Evolutionary conservation across 139 green algal species (phyloP).

Genomic region (Chlamydomonas incerta): DNA sequence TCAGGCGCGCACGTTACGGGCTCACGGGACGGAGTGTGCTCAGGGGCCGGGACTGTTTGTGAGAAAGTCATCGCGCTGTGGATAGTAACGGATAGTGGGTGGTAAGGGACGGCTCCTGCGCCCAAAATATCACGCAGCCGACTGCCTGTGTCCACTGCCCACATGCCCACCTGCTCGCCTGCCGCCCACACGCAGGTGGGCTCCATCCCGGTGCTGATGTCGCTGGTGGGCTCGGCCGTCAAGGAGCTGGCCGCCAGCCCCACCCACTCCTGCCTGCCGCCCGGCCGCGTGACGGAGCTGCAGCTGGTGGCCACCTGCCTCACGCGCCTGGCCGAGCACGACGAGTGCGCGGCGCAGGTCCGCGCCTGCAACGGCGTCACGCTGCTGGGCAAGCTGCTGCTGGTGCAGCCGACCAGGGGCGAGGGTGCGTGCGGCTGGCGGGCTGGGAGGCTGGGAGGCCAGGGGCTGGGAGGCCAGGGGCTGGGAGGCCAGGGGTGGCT

Average conservation of each 20-base stretch:
- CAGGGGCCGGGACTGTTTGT: too few species aligned
- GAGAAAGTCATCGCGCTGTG: too few species aligned
- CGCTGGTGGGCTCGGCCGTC: conserved; percentile 39
- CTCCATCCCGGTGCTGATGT: conserved; percentile 54
- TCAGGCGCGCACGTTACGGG: too few species aligned
- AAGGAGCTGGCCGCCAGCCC: conserved; percentile 28
- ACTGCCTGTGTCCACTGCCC: too few species aligned
- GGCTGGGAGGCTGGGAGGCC: background rate
- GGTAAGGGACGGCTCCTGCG: too few species aligned
- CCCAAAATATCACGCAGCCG: too few species aligned
- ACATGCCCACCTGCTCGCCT: too few species aligned
- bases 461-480: background rate
- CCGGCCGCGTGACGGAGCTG: conserved; percentile 42
- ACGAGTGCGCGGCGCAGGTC: conserved; percentile 52
- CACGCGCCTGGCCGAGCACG: conserved; percentile 56
- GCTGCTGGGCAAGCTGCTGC: conserved; percentile 64
- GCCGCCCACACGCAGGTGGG: conserved; percentile 46
- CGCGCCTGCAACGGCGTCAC: conserved; percentile 61
- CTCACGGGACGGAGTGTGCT: too few species aligned
- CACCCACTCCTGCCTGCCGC: conserved; percentile 1
- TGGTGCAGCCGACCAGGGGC: conserved; percentile 24
- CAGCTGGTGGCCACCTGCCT: conserved; percentile 58
- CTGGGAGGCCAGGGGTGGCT: background rate
- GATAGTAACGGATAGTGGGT: too few species aligned
- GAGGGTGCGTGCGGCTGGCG: background rate